Evolutionary conservation across 306 rosid species (phyloP).

Genomic region (Vigna mungo): DNA sequence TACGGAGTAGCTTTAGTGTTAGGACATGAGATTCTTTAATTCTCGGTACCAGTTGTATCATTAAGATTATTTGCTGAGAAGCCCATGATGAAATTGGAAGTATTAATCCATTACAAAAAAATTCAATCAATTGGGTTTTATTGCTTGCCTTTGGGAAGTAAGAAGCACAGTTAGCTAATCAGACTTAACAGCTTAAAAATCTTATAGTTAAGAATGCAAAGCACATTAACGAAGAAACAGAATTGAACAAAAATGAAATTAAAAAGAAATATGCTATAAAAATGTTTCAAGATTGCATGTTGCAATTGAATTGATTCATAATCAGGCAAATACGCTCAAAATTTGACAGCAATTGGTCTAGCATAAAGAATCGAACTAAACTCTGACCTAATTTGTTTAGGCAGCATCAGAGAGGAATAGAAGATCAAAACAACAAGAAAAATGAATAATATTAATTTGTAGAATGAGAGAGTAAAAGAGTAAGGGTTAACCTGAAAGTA

Average conservation of each 20-base stretch:
- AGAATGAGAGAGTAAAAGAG: neutral
- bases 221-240: constrained; percentile 4
- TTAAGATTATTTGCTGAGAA: neutral
- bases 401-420: neutral
- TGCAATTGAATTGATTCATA: constrained; percentile 9
- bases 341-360: neutral
- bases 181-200: neutral
- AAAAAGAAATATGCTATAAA: neutral
- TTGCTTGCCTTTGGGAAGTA: neutral
- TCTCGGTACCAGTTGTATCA: no score
- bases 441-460: no score
- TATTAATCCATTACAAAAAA: neutral
- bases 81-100: neutral
- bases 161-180: neutral
- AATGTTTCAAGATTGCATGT: neutral
- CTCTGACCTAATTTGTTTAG: neutral
- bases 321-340: neutral
- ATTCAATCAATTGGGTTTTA: neutral
- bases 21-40: no score
- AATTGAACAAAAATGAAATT: neutral
- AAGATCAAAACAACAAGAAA: neutral
- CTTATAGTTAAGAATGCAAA: neutral
- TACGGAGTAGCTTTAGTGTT: neutral
- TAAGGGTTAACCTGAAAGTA: constrained; percentile 40
- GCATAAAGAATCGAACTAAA: neutral